phyloP scores from a whole-genome alignment of 306 rosid species.

The Crataegus laevigata region DNA sequence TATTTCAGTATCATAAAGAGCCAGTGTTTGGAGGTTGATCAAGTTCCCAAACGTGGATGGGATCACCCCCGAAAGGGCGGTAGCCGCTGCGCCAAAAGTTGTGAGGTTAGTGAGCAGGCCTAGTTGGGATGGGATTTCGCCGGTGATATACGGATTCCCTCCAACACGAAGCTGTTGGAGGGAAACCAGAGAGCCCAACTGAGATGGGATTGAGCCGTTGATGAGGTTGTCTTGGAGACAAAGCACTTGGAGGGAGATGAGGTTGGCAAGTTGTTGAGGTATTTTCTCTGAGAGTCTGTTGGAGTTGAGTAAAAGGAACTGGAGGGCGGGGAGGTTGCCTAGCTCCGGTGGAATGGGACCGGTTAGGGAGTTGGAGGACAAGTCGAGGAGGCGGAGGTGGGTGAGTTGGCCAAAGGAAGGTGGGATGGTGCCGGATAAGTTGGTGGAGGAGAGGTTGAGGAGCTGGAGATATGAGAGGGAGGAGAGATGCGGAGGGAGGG shows the following conservation, averaged over 20 bases:
- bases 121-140: constrained; percentile 63
- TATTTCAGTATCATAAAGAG: constrained; percentile 78
- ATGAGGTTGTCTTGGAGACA: constrained; percentile 77
- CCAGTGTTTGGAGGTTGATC: constrained; percentile 68
- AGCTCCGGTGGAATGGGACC: constrained; percentile 75
- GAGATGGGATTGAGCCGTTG: constrained; percentile 79
- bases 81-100: constrained; percentile 85
- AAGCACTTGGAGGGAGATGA: constrained; percentile 61
- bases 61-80: constrained; percentile 75
- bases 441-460: constrained; percentile 86
- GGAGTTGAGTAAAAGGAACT: constrained; percentile 70
- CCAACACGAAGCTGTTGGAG: constrained; percentile 88
- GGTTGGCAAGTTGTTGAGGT: constrained; percentile 58
- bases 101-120: constrained; percentile 81
- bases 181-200: constrained; percentile 60
- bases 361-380: constrained; percentile 72
- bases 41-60: constrained; percentile 84
- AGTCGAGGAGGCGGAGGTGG: constrained; percentile 72
- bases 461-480: constrained; percentile 79
- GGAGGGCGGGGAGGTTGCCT: constrained; percentile 60
- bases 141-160: constrained; percentile 77
- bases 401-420: constrained; percentile 64
- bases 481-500: constrained; percentile 60
- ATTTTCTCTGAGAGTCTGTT: constrained; percentile 58
- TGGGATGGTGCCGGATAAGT: constrained; percentile 77